Conservation (phyloP, 2,329 filamentous ascomycete genomes). For the Penicillium sp. region DNA sequence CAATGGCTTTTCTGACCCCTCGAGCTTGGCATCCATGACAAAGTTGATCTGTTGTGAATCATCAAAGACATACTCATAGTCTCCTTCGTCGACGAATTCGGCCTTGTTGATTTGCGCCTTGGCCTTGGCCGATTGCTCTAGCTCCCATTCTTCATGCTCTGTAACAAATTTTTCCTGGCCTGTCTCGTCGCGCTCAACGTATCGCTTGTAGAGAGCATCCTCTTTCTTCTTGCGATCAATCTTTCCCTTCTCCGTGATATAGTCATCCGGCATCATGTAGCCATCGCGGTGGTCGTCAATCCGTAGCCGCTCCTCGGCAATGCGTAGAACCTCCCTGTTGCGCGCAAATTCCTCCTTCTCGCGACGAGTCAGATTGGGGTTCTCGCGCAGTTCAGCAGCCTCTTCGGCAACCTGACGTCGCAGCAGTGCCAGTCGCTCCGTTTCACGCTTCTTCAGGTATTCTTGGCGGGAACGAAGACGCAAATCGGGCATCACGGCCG, state of each 20-base stretch:
- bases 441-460: conserved; percentile 89
- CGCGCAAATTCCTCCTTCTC: conserved; percentile 87
- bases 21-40: conserved; percentile 69
- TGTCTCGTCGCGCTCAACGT: conserved; percentile 82
- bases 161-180: conserved; percentile 88
- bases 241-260: conserved; percentile 90
- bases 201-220: conserved; percentile 84
- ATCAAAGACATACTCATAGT: conserved; percentile 93
- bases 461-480: conserved; percentile 83
- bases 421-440: conserved; percentile 80
- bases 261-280: conserved; percentile 90
- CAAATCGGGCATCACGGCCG: conserved; percentile 74
- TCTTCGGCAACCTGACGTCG: conserved; percentile 90
- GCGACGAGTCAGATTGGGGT: conserved; percentile 69
- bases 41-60: conserved; percentile 85
- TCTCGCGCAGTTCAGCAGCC: conserved; percentile 73
- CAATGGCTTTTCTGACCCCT: conserved; percentile 69
- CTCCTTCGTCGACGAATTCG: conserved; percentile 73
- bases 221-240: conserved; percentile 84
- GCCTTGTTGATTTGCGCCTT: conserved; percentile 77
- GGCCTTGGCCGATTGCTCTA: conserved; percentile 82
- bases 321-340: conserved; percentile 76
- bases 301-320: conserved; percentile 78
- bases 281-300: conserved; percentile 93
- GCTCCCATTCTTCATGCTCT: conserved; percentile 94